Evolutionary conservation across 495 filamentous ascomycete genomes (phyloP).

Genomic region (Penicillium maclennaniae): DNA sequence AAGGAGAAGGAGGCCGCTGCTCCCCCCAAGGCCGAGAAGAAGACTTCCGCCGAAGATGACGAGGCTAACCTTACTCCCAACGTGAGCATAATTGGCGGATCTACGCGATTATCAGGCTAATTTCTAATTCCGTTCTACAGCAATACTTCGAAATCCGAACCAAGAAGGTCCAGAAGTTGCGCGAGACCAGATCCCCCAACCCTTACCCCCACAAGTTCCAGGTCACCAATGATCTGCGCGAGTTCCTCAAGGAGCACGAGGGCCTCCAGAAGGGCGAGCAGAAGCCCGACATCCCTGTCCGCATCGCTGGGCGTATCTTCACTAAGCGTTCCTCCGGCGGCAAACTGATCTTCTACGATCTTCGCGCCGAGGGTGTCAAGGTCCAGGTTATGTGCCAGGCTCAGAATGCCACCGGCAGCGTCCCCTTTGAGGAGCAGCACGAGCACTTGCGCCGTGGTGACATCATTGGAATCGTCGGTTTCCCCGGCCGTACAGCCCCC

Average conservation of each 20-base stretch:
- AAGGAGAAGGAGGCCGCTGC: conserved; percentile 76
- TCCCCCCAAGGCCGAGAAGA: conserved; percentile 64
- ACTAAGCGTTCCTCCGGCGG: conserved; percentile 76
- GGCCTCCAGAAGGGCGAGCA: conserved; percentile 82
- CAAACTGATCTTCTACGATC: conserved; percentile 92
- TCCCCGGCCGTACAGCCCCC: conserved; percentile 82
- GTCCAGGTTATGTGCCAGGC: conserved; percentile 90
- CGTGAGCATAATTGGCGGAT: conserved; percentile 44
- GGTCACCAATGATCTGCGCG: conserved; percentile 69
- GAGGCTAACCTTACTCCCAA: conserved; percentile 87
- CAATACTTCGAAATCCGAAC: conserved; percentile 98
- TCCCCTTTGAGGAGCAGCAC: conserved; percentile 79
- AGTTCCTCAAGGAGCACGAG: conserved; percentile 71
- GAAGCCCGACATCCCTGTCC: conserved; percentile 64
- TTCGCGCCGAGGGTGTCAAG: conserved; percentile 77
- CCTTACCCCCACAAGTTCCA: conserved; percentile 98
- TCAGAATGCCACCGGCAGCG: conserved; percentile 59
- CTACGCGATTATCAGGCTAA: conserved; percentile 11
- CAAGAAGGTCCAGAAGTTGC: conserved; percentile 78
- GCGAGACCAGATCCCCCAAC: conserved; percentile 73
- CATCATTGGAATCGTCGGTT: conserved; percentile 84
- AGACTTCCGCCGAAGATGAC: conserved; percentile 61
- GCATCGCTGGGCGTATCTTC: conserved; percentile 81
- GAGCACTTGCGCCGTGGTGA: conserved; percentile 87
- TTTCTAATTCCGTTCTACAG: conserved; percentile 35